Evolutionary conservation across 805 yeast genomes (phyloP).

Genomic region (Wickerhamiella sergipiensis): DNA sequence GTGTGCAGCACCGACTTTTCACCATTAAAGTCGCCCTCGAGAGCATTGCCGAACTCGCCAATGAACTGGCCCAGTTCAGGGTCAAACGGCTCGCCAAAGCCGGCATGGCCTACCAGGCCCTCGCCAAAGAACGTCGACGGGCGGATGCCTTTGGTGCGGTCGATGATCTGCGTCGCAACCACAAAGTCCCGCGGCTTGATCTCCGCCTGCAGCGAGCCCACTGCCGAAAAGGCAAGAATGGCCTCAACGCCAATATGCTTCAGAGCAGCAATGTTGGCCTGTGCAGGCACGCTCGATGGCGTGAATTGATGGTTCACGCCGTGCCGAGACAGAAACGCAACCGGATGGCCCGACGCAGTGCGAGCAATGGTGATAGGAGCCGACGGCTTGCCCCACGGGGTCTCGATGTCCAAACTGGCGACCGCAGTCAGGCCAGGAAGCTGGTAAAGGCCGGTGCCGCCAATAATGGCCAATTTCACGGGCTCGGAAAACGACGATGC

Average conservation of each 20-base stretch:
- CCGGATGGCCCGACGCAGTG: slow-evolving; percentile 61
- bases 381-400: slow-evolving; percentile 98
- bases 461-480: slow-evolving; percentile 77
- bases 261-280: slow-evolving; percentile 93
- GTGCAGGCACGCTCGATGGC: slow-evolving; percentile 83
- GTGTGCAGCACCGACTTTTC: slow-evolving; percentile 50
- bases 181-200: slow-evolving; percentile 93
- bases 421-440: slow-evolving; percentile 73
- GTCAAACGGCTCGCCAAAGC: slow-evolving; percentile 95
- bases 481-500: slow-evolving; percentile 24
- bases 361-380: slow-evolving; percentile 85
- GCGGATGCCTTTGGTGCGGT: slow-evolving; percentile 91
- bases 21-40: slow-evolving; percentile 29
- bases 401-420: slow-evolving; percentile 63
- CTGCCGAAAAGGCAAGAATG: slow-evolving; percentile 87
- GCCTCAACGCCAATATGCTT: slow-evolving; percentile 78
- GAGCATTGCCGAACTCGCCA: slow-evolving; percentile 27
- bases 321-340: slow-evolving; percentile 91
- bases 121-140: slow-evolving; percentile 77
- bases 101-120: slow-evolving; percentile 95
- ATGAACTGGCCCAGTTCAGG: slow-evolving; percentile 52
- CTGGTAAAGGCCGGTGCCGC: slow-evolving; percentile 96
- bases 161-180: slow-evolving; percentile 91
- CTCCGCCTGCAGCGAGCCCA: slow-evolving; percentile 82
- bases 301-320: slow-evolving; percentile 80